phyloP scores from a whole-genome alignment of 75 land plant species.

The Chamaecyparis obtusa region DNA sequence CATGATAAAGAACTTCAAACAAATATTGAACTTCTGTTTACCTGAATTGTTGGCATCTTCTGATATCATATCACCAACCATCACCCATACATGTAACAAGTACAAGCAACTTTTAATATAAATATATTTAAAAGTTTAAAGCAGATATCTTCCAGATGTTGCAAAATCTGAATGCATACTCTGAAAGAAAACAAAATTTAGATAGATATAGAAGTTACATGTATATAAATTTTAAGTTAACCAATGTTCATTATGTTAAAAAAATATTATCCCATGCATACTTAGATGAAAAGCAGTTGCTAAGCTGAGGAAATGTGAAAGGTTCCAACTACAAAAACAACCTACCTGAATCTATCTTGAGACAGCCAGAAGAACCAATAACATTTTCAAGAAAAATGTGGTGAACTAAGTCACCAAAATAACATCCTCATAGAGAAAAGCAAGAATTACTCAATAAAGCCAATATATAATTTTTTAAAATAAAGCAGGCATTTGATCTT shows the following conservation, averaged over 20 bases:
- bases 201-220: not conserved
- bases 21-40: conserved; percentile 13
- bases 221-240: not conserved
- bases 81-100: conserved; percentile 8
- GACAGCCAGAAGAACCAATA: not conserved
- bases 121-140: not conserved
- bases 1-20: not conserved
- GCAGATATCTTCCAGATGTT: not conserved
- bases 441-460: not conserved
- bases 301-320: not conserved
- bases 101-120: not conserved
- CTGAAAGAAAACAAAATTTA: not conserved
- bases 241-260: not conserved
- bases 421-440: not conserved
- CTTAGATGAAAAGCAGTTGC: not conserved
- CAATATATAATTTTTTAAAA: not conserved
- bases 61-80: conserved; percentile 20
- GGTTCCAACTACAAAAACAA: not conserved
- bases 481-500: not conserved
- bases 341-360: not conserved
- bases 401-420: not conserved
- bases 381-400: not conserved
- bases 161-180: not conserved
- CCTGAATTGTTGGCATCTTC: conserved; percentile 99
- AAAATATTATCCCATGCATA: not conserved